Base-by-base conservation (phyloP, 1,284 basidiomycete species). In the Cystobasidiaceae sp. region DNA sequence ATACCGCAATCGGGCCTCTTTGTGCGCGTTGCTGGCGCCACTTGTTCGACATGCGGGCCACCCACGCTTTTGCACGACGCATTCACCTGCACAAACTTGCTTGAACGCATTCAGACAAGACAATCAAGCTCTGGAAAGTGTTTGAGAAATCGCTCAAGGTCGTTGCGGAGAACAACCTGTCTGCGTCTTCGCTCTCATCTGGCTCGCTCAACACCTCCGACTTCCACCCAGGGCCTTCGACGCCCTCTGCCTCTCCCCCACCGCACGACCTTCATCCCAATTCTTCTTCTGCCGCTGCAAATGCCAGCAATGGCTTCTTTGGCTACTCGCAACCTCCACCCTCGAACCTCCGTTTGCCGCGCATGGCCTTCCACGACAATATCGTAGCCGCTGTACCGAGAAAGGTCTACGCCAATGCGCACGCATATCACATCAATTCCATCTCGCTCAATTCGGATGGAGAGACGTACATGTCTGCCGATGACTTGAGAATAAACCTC, bases 101-200 rank as follows among this genome's bases (percentile, higher is more conserved):
- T n/a, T 50, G 19, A 5, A 19, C 8, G 7, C 28, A 4, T 19
- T 17, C 75, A 97, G 96, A 99, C 82, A 99, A 99, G 82, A 99
- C 96, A 43, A 97, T 99, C 82, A 99, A 99, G 78, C 85, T 98
- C 63, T 99, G 96, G 96, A 98, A 99, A 77, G 94, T 99, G 34
- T 98, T 97, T 72, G 96, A 98, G 80, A 97, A 97, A 80, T 90
- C 90, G 43, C 82, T 99, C 75, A 89, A 90, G 74, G 89, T 97
- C 37, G 93, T 99, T 23, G 87, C 93, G 23, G 93, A 98, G 81
- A 97, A 94, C 77, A 98, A 98, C 78, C 86, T 93, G 72, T 85
- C 86, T 68, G 88, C 70, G 5, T 65, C 25, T 68, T 75, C 54
- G 23, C 64, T 51, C 64, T 68, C 50, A 52, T 69, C 66, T 43